Evolutionary conservation across 1,284 basidiomycete species (phyloP).

Genomic region (Pseudozyma flocculosa): DNA sequence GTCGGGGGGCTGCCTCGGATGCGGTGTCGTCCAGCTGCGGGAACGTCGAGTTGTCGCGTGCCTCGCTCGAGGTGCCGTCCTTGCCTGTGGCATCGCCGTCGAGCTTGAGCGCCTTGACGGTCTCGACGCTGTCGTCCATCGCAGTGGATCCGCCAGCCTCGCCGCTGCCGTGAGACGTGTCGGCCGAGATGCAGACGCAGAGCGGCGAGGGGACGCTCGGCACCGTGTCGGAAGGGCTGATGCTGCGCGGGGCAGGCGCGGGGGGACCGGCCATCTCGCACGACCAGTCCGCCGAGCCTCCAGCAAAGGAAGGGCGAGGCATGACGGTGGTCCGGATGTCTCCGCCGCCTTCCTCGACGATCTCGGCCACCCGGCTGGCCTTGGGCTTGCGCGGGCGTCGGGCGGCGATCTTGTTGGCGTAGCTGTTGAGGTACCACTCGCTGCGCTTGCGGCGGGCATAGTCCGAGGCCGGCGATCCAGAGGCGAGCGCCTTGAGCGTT

Average conservation of each 20-base stretch:
- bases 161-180: slow-evolving; percentile 1
- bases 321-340: slow-evolving; percentile 36
- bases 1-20: neutral
- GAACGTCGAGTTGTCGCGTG: too few species aligned
- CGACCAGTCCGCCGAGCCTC: slow-evolving; percentile 19
- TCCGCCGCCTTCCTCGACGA: slow-evolving; percentile 47
- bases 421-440: slow-evolving; percentile 39
- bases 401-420: slow-evolving; percentile 34
- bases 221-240: slow-evolving; percentile 47
- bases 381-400: slow-evolving; percentile 29
- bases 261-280: slow-evolving; percentile 43
- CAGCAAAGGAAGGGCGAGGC: slow-evolving; percentile 20
- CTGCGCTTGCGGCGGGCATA: slow-evolving; percentile 37
- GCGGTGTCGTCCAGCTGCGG: too few species aligned
- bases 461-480: slow-evolving; percentile 25
- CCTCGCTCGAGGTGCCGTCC: too few species aligned
- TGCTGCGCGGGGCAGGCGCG: slow-evolving; percentile 27
- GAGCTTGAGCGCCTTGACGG: slow-evolving; percentile 5
- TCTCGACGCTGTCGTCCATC: slow-evolving; percentile 39
- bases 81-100: slow-evolving; percentile 7
- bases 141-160: neutral
- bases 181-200: slow-evolving; percentile 38
- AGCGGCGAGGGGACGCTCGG: slow-evolving; percentile 50
- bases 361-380: slow-evolving; percentile 50
- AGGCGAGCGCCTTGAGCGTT: neutral